phyloP scores from a whole-genome alignment of 2,329 filamentous ascomycete genomes.

The Epichloe hybrida region DNA sequence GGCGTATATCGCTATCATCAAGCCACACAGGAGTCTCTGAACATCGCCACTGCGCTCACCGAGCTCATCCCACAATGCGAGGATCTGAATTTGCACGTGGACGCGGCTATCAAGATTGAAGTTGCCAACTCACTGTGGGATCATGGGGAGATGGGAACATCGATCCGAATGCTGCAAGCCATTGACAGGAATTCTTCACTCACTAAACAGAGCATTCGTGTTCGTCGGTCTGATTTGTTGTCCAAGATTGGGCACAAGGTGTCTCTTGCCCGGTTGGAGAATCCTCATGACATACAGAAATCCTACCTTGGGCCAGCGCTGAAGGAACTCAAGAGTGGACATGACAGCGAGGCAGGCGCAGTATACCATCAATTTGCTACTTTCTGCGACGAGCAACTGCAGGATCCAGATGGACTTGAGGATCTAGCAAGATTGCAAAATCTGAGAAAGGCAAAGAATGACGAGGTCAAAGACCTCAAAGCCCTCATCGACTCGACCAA shows the following conservation, averaged over 20 bases:
- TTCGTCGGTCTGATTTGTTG: constrained; percentile 66
- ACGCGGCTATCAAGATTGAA: constrained; percentile 66
- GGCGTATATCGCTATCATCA: constrained; percentile 66
- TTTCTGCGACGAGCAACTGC: constrained; percentile 89
- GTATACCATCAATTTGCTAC: constrained; percentile 91
- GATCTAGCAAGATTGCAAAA: constrained; percentile 72
- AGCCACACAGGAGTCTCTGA: constrained; percentile 74
- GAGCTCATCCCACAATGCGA: constrained; percentile 59
- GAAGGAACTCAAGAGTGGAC: constrained; percentile 58
- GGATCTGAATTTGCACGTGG: constrained; percentile 59
- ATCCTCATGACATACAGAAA: constrained; percentile 78
- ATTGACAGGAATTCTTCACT: constrained; percentile 48
- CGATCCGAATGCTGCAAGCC: constrained; percentile 75
- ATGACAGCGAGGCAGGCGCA: constrained; percentile 59
- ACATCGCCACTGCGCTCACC: constrained; percentile 70
- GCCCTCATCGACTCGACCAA: constrained; percentile 38
- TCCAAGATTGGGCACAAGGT: constrained; percentile 81
- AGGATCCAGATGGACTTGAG: constrained; percentile 71
- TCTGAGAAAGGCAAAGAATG: constrained; percentile 64
- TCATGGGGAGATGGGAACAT: constrained; percentile 76
- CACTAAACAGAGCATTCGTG: constrained; percentile 53
- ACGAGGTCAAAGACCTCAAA: constrained; percentile 65
- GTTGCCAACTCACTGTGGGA: constrained; percentile 87
- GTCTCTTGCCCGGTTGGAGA: constrained; percentile 80
- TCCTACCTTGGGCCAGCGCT: constrained; percentile 78